A percentile compares a stretch with the other conserved stretches of the same genome.
phyloP scores from a whole-genome alignment of 176 grass and related monocot genomes.

The Aegilops umbellulata region DNA sequence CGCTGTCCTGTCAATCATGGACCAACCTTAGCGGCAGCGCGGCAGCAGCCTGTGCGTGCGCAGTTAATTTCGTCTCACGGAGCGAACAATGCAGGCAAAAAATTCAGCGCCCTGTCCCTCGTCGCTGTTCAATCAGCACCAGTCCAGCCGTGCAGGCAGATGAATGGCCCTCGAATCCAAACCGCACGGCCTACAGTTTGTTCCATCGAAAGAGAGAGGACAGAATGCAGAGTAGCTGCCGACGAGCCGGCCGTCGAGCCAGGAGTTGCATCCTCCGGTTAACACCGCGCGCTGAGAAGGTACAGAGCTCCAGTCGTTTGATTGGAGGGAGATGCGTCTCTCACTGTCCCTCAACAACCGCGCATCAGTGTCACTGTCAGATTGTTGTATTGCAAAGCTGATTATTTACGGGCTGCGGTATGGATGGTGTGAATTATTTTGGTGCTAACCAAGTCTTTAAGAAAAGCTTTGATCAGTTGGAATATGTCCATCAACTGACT shows the following conservation, averaged over 20 bases:
- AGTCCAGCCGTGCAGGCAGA: background rate
- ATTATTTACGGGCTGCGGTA: background rate
- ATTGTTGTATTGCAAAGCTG: background rate
- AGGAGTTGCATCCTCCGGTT: background rate
- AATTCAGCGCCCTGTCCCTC: slow-evolving; percentile 20
- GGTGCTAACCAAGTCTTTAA: slow-evolving; percentile 22
- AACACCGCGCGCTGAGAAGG: background rate
- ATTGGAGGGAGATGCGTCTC: background rate
- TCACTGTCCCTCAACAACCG: background rate
- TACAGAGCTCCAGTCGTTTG: background rate
- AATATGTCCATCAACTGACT: slow-evolving; percentile 18
- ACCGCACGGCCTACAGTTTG: slow-evolving; percentile 8
- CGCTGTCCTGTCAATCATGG: slow-evolving; percentile 17
- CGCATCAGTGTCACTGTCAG: slow-evolving; percentile 5
- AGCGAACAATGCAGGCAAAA: slow-evolving; percentile 3
- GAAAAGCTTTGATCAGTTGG: slow-evolving; percentile 39
- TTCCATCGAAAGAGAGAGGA: background rate
- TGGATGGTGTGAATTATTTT: background rate
- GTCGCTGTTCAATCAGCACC: slow-evolving; percentile 2
- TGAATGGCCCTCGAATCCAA: slow-evolving; percentile 20
- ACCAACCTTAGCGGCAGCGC: background rate
- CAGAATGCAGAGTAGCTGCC: background rate
- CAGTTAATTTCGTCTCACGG: slow-evolving; percentile 12
- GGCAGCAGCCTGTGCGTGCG: background rate
- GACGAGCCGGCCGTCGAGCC: background rate